phyloP scores from a whole-genome alignment of 2,329 filamentous ascomycete species.

The Fusarium xyrophilum region DNA sequence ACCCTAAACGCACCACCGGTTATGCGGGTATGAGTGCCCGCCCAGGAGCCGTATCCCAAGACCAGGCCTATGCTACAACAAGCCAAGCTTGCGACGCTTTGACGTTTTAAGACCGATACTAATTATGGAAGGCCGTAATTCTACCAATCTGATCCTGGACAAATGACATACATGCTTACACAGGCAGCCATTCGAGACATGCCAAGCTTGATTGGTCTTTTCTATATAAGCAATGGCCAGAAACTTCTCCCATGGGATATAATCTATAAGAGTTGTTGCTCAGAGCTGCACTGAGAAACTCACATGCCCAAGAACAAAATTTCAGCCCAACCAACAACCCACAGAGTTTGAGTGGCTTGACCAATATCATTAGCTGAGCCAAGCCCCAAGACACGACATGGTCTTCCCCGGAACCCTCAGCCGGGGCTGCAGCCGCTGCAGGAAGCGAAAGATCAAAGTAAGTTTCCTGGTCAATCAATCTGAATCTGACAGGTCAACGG shows the following conservation, averaged over 20 bases:
- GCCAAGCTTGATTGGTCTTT: conserved; percentile 10
- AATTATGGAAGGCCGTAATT: neutral
- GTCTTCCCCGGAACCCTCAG: conserved; percentile 27
- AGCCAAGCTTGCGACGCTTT: conserved; percentile 24
- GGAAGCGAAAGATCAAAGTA: conserved; percentile 30
- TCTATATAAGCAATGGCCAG: neutral
- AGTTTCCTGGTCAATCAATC: neutral
- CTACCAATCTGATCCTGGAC: conserved; percentile 6
- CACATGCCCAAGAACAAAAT: neutral
- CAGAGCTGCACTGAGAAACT: conserved; percentile 5
- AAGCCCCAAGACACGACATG: neutral
- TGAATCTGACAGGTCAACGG: neutral
- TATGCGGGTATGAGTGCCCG: no score
- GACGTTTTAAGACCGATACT: neutral
- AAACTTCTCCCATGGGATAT: conserved; percentile 11
- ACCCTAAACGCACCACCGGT: no score
- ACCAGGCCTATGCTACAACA: neutral
- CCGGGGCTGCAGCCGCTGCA: conserved; percentile 22
- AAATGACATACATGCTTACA: neutral
- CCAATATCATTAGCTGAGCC: neutral
- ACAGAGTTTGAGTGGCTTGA: neutral
- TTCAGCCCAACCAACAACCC: neutral
- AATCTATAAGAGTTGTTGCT: neutral
- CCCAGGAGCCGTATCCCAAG: neutral
- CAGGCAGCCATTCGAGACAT: neutral